Conservation (phyloP, 2,329 filamentous ascomycete species). For the Mycosphaerella sp. region DNA sequence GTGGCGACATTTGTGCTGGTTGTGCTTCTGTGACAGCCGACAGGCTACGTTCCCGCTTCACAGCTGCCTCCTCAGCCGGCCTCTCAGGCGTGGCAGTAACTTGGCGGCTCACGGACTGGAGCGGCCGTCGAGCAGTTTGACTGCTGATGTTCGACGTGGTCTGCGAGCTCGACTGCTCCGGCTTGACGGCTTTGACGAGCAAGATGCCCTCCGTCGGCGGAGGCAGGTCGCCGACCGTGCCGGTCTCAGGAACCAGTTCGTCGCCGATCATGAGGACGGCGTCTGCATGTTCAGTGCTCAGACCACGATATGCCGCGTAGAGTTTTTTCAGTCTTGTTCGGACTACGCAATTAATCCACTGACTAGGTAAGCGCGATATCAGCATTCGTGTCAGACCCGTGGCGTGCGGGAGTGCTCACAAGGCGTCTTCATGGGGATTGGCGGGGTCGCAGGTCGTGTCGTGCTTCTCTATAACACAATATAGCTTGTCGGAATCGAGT, state of each 20-base stretch:
- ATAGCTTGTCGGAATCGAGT: neutral
- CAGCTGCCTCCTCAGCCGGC: neutral
- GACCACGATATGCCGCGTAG: neutral
- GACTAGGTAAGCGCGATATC: neutral
- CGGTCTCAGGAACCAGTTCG: neutral
- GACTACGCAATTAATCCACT: neutral
- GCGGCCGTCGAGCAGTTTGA: constrained; percentile 11
- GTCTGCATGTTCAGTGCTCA: neutral
- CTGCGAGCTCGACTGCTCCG: neutral
- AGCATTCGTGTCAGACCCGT: neutral
- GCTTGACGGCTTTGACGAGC: neutral
- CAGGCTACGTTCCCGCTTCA: constrained; percentile 2
- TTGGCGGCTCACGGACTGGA: constrained; percentile 19
- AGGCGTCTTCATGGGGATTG: neutral
- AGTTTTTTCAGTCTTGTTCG: neutral
- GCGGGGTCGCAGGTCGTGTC: neutral
- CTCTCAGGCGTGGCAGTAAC: neutral
- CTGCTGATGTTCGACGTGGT: neutral
- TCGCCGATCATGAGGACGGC: neutral
- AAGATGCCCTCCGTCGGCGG: neutral
- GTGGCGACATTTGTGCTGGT: neutral
- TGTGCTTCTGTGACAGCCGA: neutral
- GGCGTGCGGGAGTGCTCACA: neutral
- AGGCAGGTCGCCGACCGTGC: neutral
- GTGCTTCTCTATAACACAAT: neutral